Evolutionary conservation across 257 asterid genomes (phyloP), one percentile per base, ranked within the genome.

Genomic region (Cinchona pubescens): DNA sequence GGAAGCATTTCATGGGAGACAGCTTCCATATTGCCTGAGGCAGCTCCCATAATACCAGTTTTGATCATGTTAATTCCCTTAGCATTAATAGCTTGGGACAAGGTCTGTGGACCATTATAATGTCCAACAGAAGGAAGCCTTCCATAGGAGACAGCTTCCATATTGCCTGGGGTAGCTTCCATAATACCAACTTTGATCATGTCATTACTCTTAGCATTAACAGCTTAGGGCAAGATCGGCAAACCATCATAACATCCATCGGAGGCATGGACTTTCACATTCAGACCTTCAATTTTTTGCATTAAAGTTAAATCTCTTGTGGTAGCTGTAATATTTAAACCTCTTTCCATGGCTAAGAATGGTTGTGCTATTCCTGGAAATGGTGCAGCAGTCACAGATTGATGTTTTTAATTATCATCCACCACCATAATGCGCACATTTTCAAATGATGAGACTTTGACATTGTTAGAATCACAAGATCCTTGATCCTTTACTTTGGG

Each of bases 251-350:
- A 69, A 43, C 83, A 79, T 46, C 84, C 89, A 86, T 92, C 97
- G 82, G 94, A 87, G 71, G 83, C 87, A 79, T 91, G 90, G 49
- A 76, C 82, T 82, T 95, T 92, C 79, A 93, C 94, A 84, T 95
- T 95, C 76, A 95, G 79, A 81, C 86, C 88, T 79, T 91, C 97
- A 78, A 90, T 90, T 80, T 91, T 95, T 79, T 90, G 95, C 83
- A 95, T 87, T 73, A 92, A 81, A 74, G 83, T 78, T 56, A 90
- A 59, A 71, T 86, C 90, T 79, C 86, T 91, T 21, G 83, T 67
- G 15, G 79, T 63, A 78, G 85, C 80, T 27, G 84, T 85, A 67
- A 81, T 49, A 40, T 83, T 29, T 64, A 88, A 71, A 80, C 74
- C 89, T 78, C 74, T 82, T 76, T 80, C 88, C 60, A 72, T 67